Base-by-base conservation (phyloP, 2,329 filamentous ascomycete genomes). In the Epichloe aotearoae region DNA sequence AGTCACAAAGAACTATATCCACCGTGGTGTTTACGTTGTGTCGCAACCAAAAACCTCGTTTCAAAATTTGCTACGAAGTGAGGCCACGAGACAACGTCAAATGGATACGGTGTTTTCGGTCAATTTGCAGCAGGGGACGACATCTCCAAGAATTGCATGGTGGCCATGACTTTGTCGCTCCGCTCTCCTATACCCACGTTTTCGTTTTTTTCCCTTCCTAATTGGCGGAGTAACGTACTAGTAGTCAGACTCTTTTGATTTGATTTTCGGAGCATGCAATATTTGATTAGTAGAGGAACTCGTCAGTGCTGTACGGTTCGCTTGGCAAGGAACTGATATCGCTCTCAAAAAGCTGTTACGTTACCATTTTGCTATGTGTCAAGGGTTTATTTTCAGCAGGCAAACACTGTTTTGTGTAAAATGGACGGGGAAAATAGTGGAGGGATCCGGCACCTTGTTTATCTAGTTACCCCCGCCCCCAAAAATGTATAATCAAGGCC, bases 1-100 rank as follows among this genome's bases (percentile, higher is more conserved):
- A 64, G 63, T 63, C 62, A 62, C 59, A 59, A 62, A 63, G 64
- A 60, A 60, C 62, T 64, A 30, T 61, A 58, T 53, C 56, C 54
- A 52, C 54, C 54, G 14, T 19, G 46, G 39, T 43, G 47, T n/a
- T 40, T 26, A 19, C 19, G 17, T 33, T 23, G 20, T 46, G 34
- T 38, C 15, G 33, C 23, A 33, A 1, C 23, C 20, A 3, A n/a
- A 34, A 10, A 20, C 5, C 30, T 45, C 20, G 20, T 3, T 44
- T 12, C 4, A 36, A 38, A n/a, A 20, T 38, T 42, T 8, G 10
- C 23, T 30, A 30, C n/a, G 23, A 33, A 33, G n/a, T 15, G 46
- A 30, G 15, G 39, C 19, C 34, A 39, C 19, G 36, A 47, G 3
- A 19, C 37, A 17, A 30, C 8, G 26, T 30, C 26, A 11, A 30